Evolutionary conservation across 176 grass and related monocot genomes (phyloP), one percentile per base, ranked within the genome.

Genomic region (Oryza meridionalis): DNA sequence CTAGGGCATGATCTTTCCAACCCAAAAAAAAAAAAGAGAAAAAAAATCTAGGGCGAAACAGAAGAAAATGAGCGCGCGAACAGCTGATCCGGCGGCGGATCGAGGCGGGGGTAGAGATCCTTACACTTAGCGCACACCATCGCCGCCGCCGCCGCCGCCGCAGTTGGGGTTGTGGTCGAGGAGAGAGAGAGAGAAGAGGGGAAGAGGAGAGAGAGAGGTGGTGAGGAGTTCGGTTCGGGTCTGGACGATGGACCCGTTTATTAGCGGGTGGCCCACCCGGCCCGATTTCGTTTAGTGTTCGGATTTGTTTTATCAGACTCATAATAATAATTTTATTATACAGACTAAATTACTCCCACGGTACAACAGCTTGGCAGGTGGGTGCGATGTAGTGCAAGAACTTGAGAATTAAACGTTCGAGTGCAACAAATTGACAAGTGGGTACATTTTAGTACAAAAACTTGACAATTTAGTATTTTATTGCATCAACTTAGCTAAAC

Each of bases 111-210:
- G 51, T 5, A 32, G 25, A 31, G 50, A 11, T 8, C 9, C 81
- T 64, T 88, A 91, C 89, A 91, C 85, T 91, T 91, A 11, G 81
- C 33, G 81, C 89, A 91, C 65, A 91, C 89, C 85, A 91, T 91
- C 42, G 32, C 27, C 12, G 64, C 50, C 27, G 77, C 42, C 37
- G 35, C 40, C 31, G 72, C 21, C 16, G 69, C 38, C 7, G 38
- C 38, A 40, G 15, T 67, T 43, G 84, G 70, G 59, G 17, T 53
- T 75, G 32, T 32, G 13, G 10, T 29, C 14, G 3, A 3, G 9
- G 68, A 70, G 68, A 24, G 69, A n/a, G 55, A 16, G 5, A 7
- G 5, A 1, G 15, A 40, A 65, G 16, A 16, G 12, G 5, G 15
- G 53, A 65, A 21, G n/a, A 11, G 78, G 4, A 7, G 26, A 3